phyloP scores from a whole-genome alignment of 805 yeast species.

The Candida alai region DNA sequence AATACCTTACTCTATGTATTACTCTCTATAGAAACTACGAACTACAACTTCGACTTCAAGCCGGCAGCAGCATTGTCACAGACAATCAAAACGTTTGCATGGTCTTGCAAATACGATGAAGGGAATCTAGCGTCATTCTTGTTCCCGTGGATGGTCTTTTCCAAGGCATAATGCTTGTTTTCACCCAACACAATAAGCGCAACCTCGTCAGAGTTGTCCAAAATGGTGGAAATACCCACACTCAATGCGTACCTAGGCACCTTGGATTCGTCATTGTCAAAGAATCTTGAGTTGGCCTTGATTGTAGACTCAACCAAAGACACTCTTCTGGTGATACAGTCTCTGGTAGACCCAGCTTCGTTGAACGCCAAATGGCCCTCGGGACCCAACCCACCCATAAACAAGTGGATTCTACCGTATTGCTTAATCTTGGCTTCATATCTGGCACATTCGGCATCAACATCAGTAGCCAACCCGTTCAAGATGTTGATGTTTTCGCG shows the following conservation, averaged over 20 bases:
- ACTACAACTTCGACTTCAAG: constrained; percentile 28
- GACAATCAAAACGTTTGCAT: constrained; percentile 40
- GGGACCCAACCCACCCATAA: constrained; percentile 58
- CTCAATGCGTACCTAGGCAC: constrained; percentile 52
- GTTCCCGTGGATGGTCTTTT: constrained; percentile 38
- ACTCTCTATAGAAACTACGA: constrained; percentile 1
- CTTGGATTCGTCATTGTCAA: constrained; percentile 39
- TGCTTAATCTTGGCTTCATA: constrained; percentile 47
- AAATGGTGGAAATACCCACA: constrained; percentile 56
- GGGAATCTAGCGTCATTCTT: constrained; percentile 42
- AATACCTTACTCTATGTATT: not conserved
- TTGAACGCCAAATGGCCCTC: constrained; percentile 62
- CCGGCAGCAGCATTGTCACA: constrained; percentile 49
- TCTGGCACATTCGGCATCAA: constrained; percentile 41
- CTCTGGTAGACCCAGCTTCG: constrained; percentile 49
- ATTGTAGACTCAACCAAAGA: constrained; percentile 47
- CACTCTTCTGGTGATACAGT: constrained; percentile 45
- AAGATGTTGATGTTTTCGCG: constrained; percentile 50
- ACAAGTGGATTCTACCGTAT: constrained; percentile 49
- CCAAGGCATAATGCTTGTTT: constrained; percentile 43
- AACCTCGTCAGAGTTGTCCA: constrained; percentile 52
- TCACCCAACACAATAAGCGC: constrained; percentile 50
- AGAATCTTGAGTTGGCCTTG: constrained; percentile 51
- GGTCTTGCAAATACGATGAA: constrained; percentile 47
- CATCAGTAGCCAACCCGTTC: constrained; percentile 47